Evolutionary conservation across 192 early-diverging fungal genomes (phyloP).

Genomic region (Chytriomyces sp.): DNA sequence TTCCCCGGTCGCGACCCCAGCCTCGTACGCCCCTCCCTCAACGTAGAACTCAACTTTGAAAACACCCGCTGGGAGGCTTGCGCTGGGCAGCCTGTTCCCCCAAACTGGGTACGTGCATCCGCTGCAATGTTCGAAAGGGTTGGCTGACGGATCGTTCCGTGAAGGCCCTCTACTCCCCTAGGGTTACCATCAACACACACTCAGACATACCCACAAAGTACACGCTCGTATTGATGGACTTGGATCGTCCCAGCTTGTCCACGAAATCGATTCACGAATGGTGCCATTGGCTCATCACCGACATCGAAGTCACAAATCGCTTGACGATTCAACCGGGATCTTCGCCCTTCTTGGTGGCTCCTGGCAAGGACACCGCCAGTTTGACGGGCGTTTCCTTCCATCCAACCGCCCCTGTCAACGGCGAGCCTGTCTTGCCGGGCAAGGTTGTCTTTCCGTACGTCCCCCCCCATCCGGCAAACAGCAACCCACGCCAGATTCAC

Average conservation of each 20-base stretch:
- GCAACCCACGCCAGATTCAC: constrained; percentile 46
- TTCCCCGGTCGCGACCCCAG: constrained; percentile 27
- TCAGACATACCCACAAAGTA: constrained; percentile 27
- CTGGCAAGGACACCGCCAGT: not conserved
- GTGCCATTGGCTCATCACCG: constrained; percentile 59
- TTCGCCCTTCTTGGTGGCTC: constrained; percentile 34
- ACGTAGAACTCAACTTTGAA: constrained; percentile 51
- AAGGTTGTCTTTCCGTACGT: constrained; percentile 52
- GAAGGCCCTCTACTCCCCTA: constrained; percentile 51
- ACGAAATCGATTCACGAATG: constrained; percentile 49
- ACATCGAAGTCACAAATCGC: constrained; percentile 47
- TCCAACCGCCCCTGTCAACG: constrained; percentile 19
- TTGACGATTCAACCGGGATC: constrained; percentile 43
- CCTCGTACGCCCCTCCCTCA: constrained; percentile 28
- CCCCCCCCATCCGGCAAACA: constrained; percentile 53
- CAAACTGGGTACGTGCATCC: constrained; percentile 33
- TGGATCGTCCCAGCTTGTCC: constrained; percentile 46
- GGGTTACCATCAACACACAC: constrained; percentile 37
- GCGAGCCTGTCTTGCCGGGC: constrained; percentile 39
- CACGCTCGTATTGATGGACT: constrained; percentile 45
- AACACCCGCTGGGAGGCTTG: constrained; percentile 49
- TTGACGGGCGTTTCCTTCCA: constrained; percentile 33
- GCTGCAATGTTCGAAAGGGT: too few species aligned
- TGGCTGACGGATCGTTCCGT: not conserved
- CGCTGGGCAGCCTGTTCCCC: constrained; percentile 45